Base-by-base conservation (phyloP, 2,329 filamentous ascomycete genomes). In the Orbilia ellipsospora region DNA sequence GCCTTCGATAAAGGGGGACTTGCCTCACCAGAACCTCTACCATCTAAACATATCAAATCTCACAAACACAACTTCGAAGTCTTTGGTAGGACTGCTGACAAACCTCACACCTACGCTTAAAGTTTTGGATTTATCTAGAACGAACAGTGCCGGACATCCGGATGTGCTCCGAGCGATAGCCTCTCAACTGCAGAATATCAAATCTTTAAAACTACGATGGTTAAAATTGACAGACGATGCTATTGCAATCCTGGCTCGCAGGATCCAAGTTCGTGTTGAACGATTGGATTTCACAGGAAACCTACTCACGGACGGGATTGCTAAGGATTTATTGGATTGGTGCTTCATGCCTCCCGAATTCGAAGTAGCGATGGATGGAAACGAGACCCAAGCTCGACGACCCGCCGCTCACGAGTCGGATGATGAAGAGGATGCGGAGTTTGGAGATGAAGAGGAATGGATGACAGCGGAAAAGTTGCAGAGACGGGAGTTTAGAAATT, bases 321-420 rank as follows among this genome's bases (percentile, higher is more conserved):
- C 68, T 2, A 31, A 18, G 0, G 55, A 66, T 6, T 63, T 79
- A 10, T 63, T 78, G 4, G 77, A 78, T 50, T 78, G 68, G 57
- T 74, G 69, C 15, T 79, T 80, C 31, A 75, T 79, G 20, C 79
- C 79, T 1, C 79, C 79, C 10, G 77, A 77, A 3, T 80, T 79
- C 55, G 70, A 70, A 36, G 50, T 66, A 2, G 42, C 61, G 4
- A 36, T 61, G 5, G 31, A 56, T 16, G 31, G 28, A 16, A 50
- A 31, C 26, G 48, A 16, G 10, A 42, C 28, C 1, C 5, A 57
- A 10, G 15, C 23, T 26, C 55, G 20, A 28, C 16, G 61, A 7
- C 64, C 70, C 15, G 57, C 26, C 10, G 64, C 57, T 20, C 63
- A 74, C 63, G 70, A 68, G 1, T 67, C 63, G 3, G 70, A 75